These are phyloP conservation scores for Leptoxyphium fumago DNA, from an alignment of 2,329 filamentous ascomycete genomes.

Conservation along the genomic window DNA sequence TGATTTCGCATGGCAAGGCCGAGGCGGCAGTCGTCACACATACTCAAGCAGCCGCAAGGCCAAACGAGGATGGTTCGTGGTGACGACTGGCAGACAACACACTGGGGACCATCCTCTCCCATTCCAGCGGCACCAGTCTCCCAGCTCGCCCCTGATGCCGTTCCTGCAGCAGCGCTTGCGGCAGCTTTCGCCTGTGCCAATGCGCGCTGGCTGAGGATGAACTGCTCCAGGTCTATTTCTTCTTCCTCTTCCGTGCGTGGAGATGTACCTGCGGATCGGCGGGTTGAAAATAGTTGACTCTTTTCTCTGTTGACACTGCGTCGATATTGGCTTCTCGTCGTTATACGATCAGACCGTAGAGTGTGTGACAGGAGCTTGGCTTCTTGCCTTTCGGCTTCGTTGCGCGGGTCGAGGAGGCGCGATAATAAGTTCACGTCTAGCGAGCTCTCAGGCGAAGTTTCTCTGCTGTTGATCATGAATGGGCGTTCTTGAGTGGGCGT, in stretches of 20 bases:
- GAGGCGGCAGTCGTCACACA: constrained; percentile 90
- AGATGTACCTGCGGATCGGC: constrained; percentile 24
- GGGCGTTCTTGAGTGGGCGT: constrained; percentile 61
- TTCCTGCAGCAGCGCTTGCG: constrained; percentile 4
- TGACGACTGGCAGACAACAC: constrained; percentile 83
- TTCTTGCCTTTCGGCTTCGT: constrained; percentile 62
- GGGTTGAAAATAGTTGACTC: constrained; percentile 43
- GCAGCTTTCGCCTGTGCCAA: constrained; percentile 26
- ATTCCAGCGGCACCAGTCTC: constrained; percentile 57
- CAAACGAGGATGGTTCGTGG: constrained; percentile 83
- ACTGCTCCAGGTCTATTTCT: constrained; percentile 41
- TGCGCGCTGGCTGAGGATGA: constrained; percentile 41
- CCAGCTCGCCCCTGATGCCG: constrained; percentile 35
- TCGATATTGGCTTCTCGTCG: constrained; percentile 70
- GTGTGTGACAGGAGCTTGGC: constrained; percentile 71
- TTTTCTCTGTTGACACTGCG: constrained; percentile 54
- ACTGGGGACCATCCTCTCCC: constrained; percentile 63
- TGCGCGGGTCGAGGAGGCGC: constrained; percentile 66
- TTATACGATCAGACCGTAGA: constrained; percentile 51
- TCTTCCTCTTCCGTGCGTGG: constrained; percentile 35
- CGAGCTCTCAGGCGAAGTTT: constrained; percentile 39
- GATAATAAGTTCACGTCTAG: constrained; percentile 40
- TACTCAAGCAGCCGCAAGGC: constrained; percentile 86
- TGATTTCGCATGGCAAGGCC: constrained; percentile 95
- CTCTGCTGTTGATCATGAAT: constrained; percentile 25